Percentiles rank a stretch among this genome's conserved stretches.
phyloP scores from a whole-genome alignment of 2,329 filamentous ascomycete species.

The Herpotrichia juniperi region DNA sequence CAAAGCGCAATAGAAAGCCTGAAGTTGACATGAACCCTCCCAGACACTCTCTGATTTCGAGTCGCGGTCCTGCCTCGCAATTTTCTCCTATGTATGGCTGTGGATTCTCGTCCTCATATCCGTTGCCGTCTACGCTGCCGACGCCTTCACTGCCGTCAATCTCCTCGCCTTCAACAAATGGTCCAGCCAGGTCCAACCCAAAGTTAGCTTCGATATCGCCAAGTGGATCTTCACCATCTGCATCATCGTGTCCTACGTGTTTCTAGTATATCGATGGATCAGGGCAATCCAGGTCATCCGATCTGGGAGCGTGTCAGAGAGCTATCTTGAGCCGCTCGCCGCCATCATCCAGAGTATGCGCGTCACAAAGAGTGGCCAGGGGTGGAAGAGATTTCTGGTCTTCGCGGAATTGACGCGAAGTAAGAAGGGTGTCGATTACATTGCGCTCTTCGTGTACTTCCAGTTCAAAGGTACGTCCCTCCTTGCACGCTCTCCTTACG shows the following conservation, averaged over 20 bases:
- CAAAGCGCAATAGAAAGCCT: background rate
- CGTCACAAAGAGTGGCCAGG: constrained; percentile 70
- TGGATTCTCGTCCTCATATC: constrained; percentile 81
- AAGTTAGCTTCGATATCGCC: constrained; percentile 76
- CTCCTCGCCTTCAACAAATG: constrained; percentile 87
- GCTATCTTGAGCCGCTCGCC: constrained; percentile 87
- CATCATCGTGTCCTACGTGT: constrained; percentile 87
- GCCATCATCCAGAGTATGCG: constrained; percentile 83
- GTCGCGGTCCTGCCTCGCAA: constrained; percentile 75
- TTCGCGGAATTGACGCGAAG: constrained; percentile 90
- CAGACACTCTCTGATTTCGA: constrained; percentile 75
- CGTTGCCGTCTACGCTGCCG: constrained; percentile 83
- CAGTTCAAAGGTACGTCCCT: constrained; percentile 64
- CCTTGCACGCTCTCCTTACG: background rate
- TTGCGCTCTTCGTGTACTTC: constrained; percentile 91
- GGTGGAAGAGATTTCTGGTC: constrained; percentile 90
- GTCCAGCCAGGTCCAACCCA: constrained; percentile 82
- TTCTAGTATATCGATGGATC: constrained; percentile 80
- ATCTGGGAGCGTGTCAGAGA: constrained; percentile 85
- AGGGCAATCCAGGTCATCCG: constrained; percentile 81
- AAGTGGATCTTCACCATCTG: constrained; percentile 96
- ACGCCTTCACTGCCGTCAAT: constrained; percentile 92
- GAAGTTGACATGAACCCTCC: constrained; percentile 25
- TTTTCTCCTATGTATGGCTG: constrained; percentile 83
- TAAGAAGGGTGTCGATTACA: constrained; percentile 87